Conservation (phyloP, 306 rosid species). For the Quercus cerris region DNA sequence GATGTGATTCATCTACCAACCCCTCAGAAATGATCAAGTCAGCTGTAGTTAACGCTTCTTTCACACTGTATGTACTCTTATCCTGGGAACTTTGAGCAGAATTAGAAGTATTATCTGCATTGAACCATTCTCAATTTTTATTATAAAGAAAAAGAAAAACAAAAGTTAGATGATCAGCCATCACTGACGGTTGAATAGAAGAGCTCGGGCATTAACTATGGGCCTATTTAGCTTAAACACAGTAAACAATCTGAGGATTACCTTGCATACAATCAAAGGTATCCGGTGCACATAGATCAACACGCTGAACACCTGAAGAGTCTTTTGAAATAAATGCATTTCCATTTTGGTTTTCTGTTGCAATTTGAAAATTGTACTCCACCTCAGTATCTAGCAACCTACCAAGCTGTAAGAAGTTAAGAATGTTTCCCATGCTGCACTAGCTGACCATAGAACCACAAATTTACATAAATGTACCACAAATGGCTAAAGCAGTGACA, state of each 20-base stretch:
- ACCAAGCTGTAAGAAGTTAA: conserved; percentile 67
- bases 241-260: conserved; percentile 16
- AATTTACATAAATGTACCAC: neutral
- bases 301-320: conserved; percentile 22
- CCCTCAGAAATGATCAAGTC: conserved; percentile 34
- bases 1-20: conserved; percentile 29
- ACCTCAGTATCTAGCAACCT: conserved; percentile 42
- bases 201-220: conserved; percentile 3
- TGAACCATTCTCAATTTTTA: conserved; percentile 17
- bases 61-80: conserved; percentile 24
- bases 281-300: conserved; percentile 55
- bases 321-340: conserved; percentile 26
- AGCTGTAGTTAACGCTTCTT: conserved; percentile 11
- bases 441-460: conserved; percentile 19
- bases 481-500: neutral
- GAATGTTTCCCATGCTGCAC: conserved; percentile 34
- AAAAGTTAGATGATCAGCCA: conserved; percentile 9
- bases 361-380: conserved; percentile 23
- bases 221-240: neutral
- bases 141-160: neutral
- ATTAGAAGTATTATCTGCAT: conserved; percentile 50
- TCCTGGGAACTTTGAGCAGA: conserved; percentile 31
- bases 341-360: conserved; percentile 29
- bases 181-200: conserved; percentile 3
- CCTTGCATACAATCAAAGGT: conserved; percentile 48